phyloP scores from a whole-genome alignment of 2,329 filamentous ascomycete species.

The Graphium sp. region DNA sequence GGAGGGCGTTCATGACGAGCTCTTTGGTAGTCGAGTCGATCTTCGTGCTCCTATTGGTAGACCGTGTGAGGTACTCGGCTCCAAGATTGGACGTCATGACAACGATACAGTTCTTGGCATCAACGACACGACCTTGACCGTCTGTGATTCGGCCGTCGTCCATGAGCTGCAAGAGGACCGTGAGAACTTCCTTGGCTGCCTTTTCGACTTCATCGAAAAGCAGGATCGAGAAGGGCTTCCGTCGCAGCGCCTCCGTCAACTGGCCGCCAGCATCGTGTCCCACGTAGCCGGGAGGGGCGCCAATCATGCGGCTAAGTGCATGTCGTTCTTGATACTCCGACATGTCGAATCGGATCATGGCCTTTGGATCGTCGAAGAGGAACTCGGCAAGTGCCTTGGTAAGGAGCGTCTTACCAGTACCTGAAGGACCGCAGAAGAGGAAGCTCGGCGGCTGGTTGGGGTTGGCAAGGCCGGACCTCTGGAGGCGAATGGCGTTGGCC shows the following conservation, averaged over 20 bases:
- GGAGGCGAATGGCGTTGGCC: conserved; percentile 87
- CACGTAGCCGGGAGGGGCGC: conserved; percentile 90
- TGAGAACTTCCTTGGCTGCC: conserved; percentile 92
- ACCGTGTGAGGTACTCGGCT: conserved; percentile 78
- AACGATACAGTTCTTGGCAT: conserved; percentile 95
- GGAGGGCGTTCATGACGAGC: conserved; percentile 77
- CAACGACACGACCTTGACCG: conserved; percentile 85
- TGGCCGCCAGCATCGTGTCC: conserved; percentile 93
- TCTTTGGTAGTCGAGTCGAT: conserved; percentile 78
- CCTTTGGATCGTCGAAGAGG: conserved; percentile 88
- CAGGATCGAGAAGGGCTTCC: conserved; percentile 92
- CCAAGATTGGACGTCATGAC: conserved; percentile 98
- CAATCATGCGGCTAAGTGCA: conserved; percentile 91
- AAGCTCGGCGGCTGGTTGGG: conserved; percentile 96
- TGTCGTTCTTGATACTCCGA: conserved; percentile 98
- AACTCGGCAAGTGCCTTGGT: conserved; percentile 97
- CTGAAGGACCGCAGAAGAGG: conserved; percentile 95
- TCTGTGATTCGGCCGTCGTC: conserved; percentile 98
- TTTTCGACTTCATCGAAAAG: conserved; percentile 98
- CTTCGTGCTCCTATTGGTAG: conserved; percentile 59
- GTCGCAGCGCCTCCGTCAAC: conserved; percentile 82
- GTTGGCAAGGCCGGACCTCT: conserved; percentile 86
- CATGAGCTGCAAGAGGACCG: conserved; percentile 97
- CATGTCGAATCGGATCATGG: conserved; percentile 99
- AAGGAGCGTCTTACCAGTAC: conserved; percentile 93